Percentiles rank a stretch among this genome's conserved stretches.
Conservation (phyloP, 106 monocot species). For the Apostasia ramifera region DNA sequence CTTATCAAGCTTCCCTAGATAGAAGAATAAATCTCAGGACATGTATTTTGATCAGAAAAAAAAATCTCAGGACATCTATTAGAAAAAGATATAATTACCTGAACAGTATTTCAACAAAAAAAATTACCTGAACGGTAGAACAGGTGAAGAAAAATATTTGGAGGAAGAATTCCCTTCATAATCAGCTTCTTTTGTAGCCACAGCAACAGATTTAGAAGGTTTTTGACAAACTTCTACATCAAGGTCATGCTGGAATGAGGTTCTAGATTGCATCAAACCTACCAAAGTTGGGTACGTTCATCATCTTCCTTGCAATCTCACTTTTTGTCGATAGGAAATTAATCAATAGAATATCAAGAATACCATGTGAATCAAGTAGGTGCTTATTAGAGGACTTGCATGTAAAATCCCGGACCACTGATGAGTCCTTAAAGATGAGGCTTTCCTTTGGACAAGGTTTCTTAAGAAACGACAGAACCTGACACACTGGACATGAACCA, state of each 20-base stretch:
- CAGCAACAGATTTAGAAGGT: background rate
- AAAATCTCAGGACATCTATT: background rate
- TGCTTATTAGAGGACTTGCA: background rate
- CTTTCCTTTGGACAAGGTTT: background rate
- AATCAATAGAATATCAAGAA: background rate
- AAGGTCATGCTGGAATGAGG: background rate
- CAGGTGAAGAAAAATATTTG: background rate
- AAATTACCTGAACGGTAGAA: background rate
- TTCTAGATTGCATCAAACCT: background rate
- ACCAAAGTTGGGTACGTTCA: too few relatives aligned
- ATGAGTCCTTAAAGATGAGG: background rate
- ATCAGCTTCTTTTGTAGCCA: background rate
- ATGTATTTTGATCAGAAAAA: too few relatives aligned
- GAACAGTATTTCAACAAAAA: too few relatives aligned
- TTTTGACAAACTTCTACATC: background rate
- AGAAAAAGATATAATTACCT: background rate
- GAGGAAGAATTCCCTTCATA: background rate
- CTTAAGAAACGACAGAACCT: constrained; percentile 5
- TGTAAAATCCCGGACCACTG: background rate
- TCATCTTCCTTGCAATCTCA: background rate
- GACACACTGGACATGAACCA: constrained; percentile 2
- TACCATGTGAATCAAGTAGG: constrained; percentile 3
- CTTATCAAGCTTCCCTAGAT: too few relatives aligned
- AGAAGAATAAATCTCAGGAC: too few relatives aligned
- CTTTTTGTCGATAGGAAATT: background rate